These are phyloP conservation scores for Lippia alba DNA, from an alignment of 305 asterid species.

Conservation along the genomic window DNA sequence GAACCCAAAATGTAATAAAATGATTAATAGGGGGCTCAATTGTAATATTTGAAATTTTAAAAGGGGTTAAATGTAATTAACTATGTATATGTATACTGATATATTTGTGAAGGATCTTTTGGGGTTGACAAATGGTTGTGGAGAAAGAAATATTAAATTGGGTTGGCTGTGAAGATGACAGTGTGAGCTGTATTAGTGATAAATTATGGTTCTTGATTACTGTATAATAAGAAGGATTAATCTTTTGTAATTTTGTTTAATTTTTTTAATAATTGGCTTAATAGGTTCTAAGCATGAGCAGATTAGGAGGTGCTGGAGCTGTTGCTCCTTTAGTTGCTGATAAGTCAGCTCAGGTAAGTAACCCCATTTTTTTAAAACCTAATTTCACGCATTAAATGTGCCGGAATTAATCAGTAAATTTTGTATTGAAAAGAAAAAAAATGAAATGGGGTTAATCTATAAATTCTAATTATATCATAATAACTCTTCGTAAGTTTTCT, in stretches of 20 bases:
- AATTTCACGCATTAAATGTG: too few species aligned
- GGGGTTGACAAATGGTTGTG: conserved; percentile 48
- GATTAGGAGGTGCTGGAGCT: conserved; percentile 87
- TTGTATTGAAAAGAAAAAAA: too few species aligned
- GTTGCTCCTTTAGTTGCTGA: conserved; percentile 64
- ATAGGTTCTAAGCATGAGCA: conserved; percentile 91
- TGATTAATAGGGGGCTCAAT: too few species aligned
- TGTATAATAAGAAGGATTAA: background rate
- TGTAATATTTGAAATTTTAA: too few species aligned
- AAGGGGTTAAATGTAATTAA: too few species aligned
- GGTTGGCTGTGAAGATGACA: conserved; percentile 36
- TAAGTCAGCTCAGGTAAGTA: conserved; percentile 63
- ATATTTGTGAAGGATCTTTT: conserved; percentile 37
- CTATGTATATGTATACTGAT: too few species aligned
- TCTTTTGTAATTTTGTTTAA: background rate
- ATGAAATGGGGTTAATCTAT: too few species aligned
- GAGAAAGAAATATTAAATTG: conserved; percentile 17
- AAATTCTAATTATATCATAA: too few species aligned
- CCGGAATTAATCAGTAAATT: too few species aligned
- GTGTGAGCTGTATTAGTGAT: conserved; percentile 37
- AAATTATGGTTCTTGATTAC: background rate
- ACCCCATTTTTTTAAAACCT: too few species aligned
- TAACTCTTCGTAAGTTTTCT: too few species aligned
- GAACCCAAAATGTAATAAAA: too few species aligned
- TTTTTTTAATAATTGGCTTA: background rate